These are phyloP conservation scores for Hypoxylon trugodes DNA, from an alignment of 495 filamentous ascomycete genomes.

Conservation along the genomic window DNA sequence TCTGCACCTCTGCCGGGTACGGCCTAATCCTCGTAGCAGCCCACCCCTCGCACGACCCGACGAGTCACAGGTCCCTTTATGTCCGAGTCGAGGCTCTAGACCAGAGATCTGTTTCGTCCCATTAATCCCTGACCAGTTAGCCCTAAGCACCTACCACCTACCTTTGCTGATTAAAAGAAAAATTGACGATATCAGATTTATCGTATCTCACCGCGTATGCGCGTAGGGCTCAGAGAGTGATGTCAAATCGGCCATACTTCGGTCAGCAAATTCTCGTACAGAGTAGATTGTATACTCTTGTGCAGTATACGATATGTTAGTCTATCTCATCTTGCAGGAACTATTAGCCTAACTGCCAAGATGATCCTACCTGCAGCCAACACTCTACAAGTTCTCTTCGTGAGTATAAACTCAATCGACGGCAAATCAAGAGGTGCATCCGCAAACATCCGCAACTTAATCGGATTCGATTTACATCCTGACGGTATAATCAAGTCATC, in stretches of 20 bases:
- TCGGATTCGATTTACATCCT: conserved; percentile 13
- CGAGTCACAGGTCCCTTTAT: conserved; percentile 2
- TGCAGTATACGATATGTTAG: not conserved
- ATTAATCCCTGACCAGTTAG: not conserved
- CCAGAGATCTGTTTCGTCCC: conserved; percentile 8
- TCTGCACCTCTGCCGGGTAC: conserved; percentile 3
- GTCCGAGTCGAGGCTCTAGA: conserved; percentile 13
- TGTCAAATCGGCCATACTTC: not conserved
- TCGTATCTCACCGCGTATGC: not conserved
- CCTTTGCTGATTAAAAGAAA: not conserved
- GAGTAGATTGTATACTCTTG: not conserved
- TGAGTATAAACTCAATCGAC: not conserved
- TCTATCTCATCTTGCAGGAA: conserved; percentile 14
- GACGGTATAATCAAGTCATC: conserved; percentile 9
- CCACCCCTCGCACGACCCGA: not conserved
- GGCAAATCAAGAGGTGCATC: not conserved
- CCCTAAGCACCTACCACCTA: not conserved
- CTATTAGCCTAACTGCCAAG: not conserved
- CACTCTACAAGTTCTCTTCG: not conserved
- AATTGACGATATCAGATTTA: not conserved
- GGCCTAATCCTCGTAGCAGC: not conserved
- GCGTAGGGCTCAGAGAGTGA: not conserved
- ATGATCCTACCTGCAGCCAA: not conserved
- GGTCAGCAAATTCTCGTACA: not conserved
- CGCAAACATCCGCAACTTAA: conserved; percentile 29